Percentiles rank a stretch among this genome's conserved stretches.
phyloP scores from a whole-genome alignment of 129 eudicot genomes.

The Rutidosis leptorrhynchoides region DNA sequence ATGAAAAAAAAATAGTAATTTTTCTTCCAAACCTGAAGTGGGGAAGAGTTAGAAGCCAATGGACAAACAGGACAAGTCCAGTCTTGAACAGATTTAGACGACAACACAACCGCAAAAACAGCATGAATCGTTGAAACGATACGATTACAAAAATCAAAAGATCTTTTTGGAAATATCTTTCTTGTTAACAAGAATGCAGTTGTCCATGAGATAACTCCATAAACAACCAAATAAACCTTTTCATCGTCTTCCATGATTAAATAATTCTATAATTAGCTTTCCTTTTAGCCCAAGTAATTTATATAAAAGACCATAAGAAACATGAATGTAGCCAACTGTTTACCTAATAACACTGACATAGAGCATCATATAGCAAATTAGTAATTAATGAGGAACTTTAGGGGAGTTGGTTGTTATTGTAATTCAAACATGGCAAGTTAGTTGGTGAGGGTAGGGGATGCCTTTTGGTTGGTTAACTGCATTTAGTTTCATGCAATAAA shows the following conservation, averaged over 20 bases:
- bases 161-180: constrained; percentile 55
- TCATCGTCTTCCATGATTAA: constrained; percentile 50
- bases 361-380: constrained; percentile 11
- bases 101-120: constrained; percentile 52
- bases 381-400: constrained; percentile 26
- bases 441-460: background rate
- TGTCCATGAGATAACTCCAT: constrained; percentile 66
- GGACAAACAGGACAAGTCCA: constrained; percentile 95
- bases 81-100: constrained; percentile 61
- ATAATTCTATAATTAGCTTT: background rate
- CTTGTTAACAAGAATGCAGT: constrained; percentile 48
- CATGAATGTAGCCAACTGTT: constrained; percentile 9
- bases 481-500: constrained; percentile 18
- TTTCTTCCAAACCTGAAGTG: constrained; percentile 50
- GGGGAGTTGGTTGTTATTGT: constrained; percentile 24
- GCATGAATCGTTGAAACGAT: constrained; percentile 81
- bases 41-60: constrained; percentile 61
- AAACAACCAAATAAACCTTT: constrained; percentile 39
- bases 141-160: constrained; percentile 85
- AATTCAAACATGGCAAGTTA: constrained; percentile 7
- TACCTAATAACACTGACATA: background rate
- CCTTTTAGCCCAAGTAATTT: background rate
- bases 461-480: constrained; percentile 31
- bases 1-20: background rate
- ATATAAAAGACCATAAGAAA: constrained; percentile 7